These are phyloP conservation scores for Collybia sordida DNA, from an alignment of 768 basidiomycete species.

Conservation along the genomic window DNA sequence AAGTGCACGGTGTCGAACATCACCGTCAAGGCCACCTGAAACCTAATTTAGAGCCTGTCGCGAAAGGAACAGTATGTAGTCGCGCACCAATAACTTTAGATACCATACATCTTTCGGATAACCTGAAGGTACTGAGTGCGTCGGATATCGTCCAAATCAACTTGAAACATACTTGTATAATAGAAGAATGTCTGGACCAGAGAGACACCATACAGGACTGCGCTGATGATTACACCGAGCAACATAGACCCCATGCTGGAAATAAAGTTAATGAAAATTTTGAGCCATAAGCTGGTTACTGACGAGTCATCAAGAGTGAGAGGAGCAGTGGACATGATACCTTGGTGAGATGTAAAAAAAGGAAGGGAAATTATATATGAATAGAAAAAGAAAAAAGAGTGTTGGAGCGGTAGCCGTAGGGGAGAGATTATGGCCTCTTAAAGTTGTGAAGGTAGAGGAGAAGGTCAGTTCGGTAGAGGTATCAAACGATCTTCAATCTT, in stretches of 20 bases:
- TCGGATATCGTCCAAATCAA: neutral
- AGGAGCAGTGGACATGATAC: too few species aligned
- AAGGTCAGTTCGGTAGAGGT: too few species aligned
- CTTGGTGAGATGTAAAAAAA: too few species aligned
- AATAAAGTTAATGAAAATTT: too few species aligned
- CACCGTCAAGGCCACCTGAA: slow-evolving; percentile 39
- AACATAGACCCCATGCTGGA: neutral
- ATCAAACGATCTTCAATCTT: too few species aligned
- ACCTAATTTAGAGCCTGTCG: neutral
- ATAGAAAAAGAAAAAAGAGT: too few species aligned
- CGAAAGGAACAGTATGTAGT: neutral
- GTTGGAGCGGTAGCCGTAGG: too few species aligned
- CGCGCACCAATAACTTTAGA: slow-evolving; percentile 11
- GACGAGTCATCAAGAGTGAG: too few species aligned
- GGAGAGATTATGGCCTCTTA: too few species aligned
- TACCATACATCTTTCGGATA: slow-evolving; percentile 18
- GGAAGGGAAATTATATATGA: too few species aligned
- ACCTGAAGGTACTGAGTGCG: neutral
- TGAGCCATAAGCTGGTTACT: too few species aligned
- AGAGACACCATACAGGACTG: slow-evolving; percentile 4
- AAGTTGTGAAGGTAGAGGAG: too few species aligned
- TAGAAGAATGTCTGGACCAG: slow-evolving; percentile 9
- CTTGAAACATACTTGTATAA: neutral
- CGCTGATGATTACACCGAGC: slow-evolving; percentile 6
- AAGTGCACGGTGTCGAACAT: slow-evolving; percentile 49